Percentiles rank a stretch among this genome's conserved stretches.
Conservation (phyloP, 129 eudicot species). For the Cynara cardunculus region DNA sequence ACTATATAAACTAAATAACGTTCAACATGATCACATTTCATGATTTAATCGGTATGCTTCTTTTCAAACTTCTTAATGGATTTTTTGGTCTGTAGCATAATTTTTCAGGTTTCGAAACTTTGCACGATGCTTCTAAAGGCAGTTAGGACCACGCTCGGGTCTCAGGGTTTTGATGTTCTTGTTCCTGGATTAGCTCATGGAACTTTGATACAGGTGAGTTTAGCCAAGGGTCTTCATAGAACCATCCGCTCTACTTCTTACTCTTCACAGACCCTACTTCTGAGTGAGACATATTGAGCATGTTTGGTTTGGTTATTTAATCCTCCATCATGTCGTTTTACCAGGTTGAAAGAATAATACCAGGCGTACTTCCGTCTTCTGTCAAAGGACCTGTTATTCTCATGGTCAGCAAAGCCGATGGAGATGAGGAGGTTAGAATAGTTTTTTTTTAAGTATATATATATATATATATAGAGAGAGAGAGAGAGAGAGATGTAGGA, state of each 20-base stretch:
- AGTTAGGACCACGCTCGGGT: constrained; percentile 62
- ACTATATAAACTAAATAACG: not conserved
- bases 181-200: constrained; percentile 89
- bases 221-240: not conserved
- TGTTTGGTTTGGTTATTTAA: not conserved
- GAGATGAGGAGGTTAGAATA: constrained; percentile 85
- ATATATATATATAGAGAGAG: too few relatives aligned
- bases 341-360: constrained; percentile 82
- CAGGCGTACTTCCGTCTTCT: constrained; percentile 71
- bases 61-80: constrained; percentile 22
- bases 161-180: constrained; percentile 97
- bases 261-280: not conserved
- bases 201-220: constrained; percentile 71
- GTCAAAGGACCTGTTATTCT: constrained; percentile 77
- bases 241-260: not conserved
- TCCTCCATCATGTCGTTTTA: not conserved
- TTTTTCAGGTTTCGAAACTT: constrained; percentile 95
- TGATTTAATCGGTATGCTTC: not conserved
- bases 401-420: constrained; percentile 88
- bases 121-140: constrained; percentile 83
- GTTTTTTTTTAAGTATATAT: not conserved
- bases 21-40: not conserved
- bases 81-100: constrained; percentile 28
- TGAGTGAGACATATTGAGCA: not conserved
- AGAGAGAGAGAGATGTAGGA: too few relatives aligned